Evolutionary conservation across 345 rosid genomes (phyloP).

Genomic region (Chamaenerion angustifolium): DNA sequence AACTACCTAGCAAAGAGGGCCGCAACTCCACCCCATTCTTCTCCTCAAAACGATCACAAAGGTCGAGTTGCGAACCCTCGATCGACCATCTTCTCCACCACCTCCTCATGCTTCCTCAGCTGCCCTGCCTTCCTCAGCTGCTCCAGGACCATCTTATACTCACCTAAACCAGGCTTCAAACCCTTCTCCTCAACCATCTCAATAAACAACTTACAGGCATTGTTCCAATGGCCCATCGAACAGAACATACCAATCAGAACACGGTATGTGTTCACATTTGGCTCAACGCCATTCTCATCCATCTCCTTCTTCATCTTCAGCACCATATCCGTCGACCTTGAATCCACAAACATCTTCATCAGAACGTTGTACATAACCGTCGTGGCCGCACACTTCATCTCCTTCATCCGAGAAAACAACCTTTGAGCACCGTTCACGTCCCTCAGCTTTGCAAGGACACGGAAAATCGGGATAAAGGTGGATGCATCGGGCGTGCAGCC

Average conservation of each 20-base stretch:
- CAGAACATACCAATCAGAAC: slow-evolving; percentile 76
- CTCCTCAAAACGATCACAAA: slow-evolving; percentile 10
- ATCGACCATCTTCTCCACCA: slow-evolving; percentile 77
- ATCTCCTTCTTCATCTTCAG: slow-evolving; percentile 86
- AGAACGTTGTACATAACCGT: slow-evolving; percentile 62
- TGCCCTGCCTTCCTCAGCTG: slow-evolving; percentile 76
- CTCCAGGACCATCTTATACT: slow-evolving; percentile 58
- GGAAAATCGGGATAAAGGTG: slow-evolving; percentile 61
- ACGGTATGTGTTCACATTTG: slow-evolving; percentile 74
- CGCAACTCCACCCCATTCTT: no score
- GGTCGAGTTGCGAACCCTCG: slow-evolving; percentile 52
- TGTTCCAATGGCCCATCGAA: slow-evolving; percentile 93
- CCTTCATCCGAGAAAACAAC: slow-evolving; percentile 65
- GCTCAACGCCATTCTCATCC: slow-evolving; percentile 70
- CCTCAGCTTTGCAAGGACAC: slow-evolving; percentile 49
- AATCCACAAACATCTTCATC: slow-evolving; percentile 64
- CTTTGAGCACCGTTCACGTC: slow-evolving; percentile 81
- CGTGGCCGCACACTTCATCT: slow-evolving; percentile 40
- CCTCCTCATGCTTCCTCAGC: slow-evolving; percentile 78
- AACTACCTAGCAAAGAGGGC: no score
- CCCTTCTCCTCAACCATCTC: slow-evolving; percentile 88
- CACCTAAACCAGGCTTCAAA: slow-evolving; percentile 49
- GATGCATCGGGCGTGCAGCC: slow-evolving; percentile 52
- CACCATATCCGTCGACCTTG: slow-evolving; percentile 78
- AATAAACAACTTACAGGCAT: slow-evolving; percentile 61